Evolutionary conservation across 176 grass and related monocot species (phyloP).

Genomic region (Metroxylon sagu): DNA sequence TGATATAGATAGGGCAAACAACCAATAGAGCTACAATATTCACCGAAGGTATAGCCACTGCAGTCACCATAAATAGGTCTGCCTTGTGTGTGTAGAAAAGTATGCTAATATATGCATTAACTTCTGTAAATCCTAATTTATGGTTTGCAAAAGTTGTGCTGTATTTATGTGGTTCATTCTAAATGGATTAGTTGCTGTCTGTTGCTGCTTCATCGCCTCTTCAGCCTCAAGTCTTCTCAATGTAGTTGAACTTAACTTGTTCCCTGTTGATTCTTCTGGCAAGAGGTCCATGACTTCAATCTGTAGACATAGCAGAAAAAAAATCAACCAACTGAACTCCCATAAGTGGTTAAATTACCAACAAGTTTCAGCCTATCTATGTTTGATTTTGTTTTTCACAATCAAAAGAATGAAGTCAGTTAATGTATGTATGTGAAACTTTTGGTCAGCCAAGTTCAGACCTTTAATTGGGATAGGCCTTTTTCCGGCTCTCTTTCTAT

Average conservation of each 20-base stretch:
- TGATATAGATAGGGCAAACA: too few species aligned
- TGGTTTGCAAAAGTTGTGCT: not conserved
- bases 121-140: not conserved
- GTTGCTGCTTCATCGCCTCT: not conserved
- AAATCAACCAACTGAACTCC: not conserved
- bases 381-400: not conserved
- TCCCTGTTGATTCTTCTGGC: conserved; percentile 49
- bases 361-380: not conserved
- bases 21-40: too few species aligned
- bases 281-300: conserved; percentile 74
- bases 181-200: not conserved
- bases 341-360: not conserved
- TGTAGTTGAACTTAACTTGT: conserved; percentile 75
- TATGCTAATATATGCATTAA: too few species aligned
- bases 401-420: not conserved
- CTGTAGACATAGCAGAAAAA: conserved; percentile 16
- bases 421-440: not conserved
- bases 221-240: conserved; percentile 63
- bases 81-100: too few species aligned
- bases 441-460: not conserved
- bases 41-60: too few species aligned
- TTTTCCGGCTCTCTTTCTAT: conserved; percentile 75
- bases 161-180: not conserved
- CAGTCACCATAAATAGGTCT: too few species aligned
- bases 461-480: conserved; percentile 62